Base-by-base conservation (phyloP, 1,284 basidiomycete species). In the Cutaneotrichosporon spelunceum region DNA sequence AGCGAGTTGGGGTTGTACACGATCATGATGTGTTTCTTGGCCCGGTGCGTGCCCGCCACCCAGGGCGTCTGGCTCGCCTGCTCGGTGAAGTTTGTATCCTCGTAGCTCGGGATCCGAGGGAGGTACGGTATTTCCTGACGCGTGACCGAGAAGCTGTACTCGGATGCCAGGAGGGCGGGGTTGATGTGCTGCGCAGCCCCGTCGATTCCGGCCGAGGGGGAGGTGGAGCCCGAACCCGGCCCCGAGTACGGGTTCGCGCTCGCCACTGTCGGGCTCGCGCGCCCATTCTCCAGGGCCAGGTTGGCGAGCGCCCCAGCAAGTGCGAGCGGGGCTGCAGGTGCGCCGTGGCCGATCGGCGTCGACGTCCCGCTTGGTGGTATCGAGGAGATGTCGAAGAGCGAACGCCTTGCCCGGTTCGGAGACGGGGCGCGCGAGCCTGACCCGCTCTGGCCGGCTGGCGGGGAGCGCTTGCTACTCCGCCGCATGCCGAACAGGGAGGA, bases 1-100 rank as follows among this genome's bases (percentile, higher is more conserved):
- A 49, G 21, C 23, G 64, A 66, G 44, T 69, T 61, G 27, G 67
- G 68, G 45, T 74, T 72, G 61, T 71, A 68, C 39, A 67, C 62
- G 50, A 73, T 44, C 62, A 63, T 65, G 45, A 73, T 59, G 39
- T 26, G 48, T n/a, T 70, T 47, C 34, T 61, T 64, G 4, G 60
- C 54, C 2, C 53, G 54, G 9, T 60, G 59, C 3, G 39, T 65
- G 16, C 72, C 72, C 8, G 57, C 50, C 5, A 73, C 60, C 72
- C 72, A 73, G 8, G 57, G 49, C 4, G 49, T 58, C n/a, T 58
- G 47, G 5, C 21, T 14, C 6, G 52, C 52, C 3, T 26, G 24
- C 14, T 50, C 48, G 48, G 48, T 50, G 26, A 29, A 50, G 27
- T 50, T 50, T 10, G 48, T 50, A 13, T 50, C 48, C n/a, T 55